Conservation (phyloP, 2,329 filamentous ascomycete species). For the Aspergillus jensenii region DNA sequence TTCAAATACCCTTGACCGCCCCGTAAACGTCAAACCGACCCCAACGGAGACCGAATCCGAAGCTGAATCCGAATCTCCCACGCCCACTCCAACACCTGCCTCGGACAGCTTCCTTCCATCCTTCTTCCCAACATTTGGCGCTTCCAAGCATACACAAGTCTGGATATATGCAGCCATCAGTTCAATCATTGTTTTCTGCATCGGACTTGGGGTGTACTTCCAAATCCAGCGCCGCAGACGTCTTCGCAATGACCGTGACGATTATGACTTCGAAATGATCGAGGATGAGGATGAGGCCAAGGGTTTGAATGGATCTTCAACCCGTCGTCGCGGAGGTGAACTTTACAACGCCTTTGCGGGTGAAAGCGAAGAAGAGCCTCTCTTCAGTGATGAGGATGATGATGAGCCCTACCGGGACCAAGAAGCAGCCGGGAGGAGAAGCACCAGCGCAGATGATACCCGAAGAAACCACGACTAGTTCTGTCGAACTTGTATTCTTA, state of each 20-base stretch:
- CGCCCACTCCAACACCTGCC: constrained; percentile 35
- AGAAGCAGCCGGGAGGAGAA: constrained; percentile 20
- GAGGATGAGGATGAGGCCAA: constrained; percentile 69
- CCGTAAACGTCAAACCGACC: constrained; percentile 60
- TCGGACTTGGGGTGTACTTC: constrained; percentile 76
- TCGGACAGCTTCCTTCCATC: constrained; percentile 69
- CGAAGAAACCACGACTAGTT: constrained; percentile 11
- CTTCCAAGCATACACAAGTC: constrained; percentile 79
- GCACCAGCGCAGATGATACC: constrained; percentile 14
- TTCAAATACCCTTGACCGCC: constrained; percentile 65
- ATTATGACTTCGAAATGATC: constrained; percentile 93
- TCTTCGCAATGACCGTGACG: constrained; percentile 72
- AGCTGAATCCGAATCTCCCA: constrained; percentile 25
- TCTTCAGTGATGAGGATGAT: constrained; percentile 49
- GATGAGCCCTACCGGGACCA: constrained; percentile 38
- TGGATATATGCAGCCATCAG: constrained; percentile 90
- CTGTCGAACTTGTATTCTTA: constrained; percentile 4
- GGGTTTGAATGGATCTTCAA: constrained; percentile 49
- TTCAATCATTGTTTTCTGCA: constrained; percentile 84
- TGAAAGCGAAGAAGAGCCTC: constrained; percentile 72
- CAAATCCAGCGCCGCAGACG: constrained; percentile 76
- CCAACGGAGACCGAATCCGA: constrained; percentile 26
- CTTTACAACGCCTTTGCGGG: constrained; percentile 97
- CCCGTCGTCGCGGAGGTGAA: constrained; percentile 70
- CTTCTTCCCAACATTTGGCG: constrained; percentile 86